Base-by-base conservation (phyloP, 1,284 basidiomycete species). In the Phellinidium pouzarii region DNA sequence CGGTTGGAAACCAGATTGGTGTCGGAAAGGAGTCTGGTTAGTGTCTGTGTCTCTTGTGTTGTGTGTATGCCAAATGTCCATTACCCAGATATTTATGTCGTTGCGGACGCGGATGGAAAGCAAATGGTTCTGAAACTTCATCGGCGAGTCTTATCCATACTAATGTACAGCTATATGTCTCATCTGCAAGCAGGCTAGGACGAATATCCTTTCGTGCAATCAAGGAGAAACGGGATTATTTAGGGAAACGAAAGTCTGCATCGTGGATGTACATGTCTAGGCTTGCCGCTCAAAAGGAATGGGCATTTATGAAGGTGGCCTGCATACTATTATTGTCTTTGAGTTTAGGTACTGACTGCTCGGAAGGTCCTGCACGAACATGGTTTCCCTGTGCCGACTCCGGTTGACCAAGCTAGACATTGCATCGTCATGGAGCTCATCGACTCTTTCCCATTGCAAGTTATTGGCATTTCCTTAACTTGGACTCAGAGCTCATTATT, bases 221-320 rank as follows among this genome's bases (percentile, higher is more conserved):
- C 72, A 99, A 99, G 71, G 81, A 87, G 61, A 99, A 99, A 68
- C 79, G 95, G 59, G 96, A 99, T 67, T 99, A 99, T 68, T 76
- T 99, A 60, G 92, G 94, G 26, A 96, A 95, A 68, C 80, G 95
- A 36, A 93, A 93, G 70, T 92, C 88, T 31, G 94, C 94, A 0
- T 95, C 91, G 26, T 99, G 95, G 95, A 97, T 99, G 94, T 99
- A 97, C 71, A 94, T 99, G 91, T 95, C 92, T 50, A 82, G 95
- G 25, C 71, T 99, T 44, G 88, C 94, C 8, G 95, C 95, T 4
- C 87, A 95, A 71, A 98, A 98, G 67, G 95, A 99, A 67, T 99
- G 86, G 77, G 91, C 92, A 0, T 99, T 98, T 67, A 96, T 99
- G 93, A 96, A 96, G 78, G 93, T 91, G 31, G n/a, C n/a, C n/a